Base-by-base conservation (phyloP, 768 basidiomycete genomes). In the Saitozyma podzolica region DNA sequence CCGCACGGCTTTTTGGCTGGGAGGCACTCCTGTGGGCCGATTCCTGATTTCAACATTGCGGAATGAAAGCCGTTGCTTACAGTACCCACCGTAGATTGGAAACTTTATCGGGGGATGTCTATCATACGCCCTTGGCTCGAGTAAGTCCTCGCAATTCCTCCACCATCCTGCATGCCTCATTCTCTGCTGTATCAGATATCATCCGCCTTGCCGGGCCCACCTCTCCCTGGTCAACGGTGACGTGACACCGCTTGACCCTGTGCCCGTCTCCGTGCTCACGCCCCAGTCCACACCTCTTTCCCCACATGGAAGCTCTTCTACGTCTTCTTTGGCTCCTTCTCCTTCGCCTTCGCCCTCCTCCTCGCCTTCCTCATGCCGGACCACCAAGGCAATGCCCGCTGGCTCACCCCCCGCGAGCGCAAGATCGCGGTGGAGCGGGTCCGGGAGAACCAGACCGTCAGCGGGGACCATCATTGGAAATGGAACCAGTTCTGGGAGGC, bases 391-490 rank as follows among this genome's bases (percentile, higher is more conserved):
- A 55, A 52, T 29, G 54, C 64, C 6, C 29, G 54, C n/a, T 55
- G 29, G 42, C 48, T 65, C 10, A 56, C 29, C 5, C 62, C 56
- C 16, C 53, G 49, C 3, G 62, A 65, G 54, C 42, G 48, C 29
- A 48, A 37, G 29, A 56, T 65, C 45, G 64, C 64, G 11, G 40
- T 65, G 8, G 64, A 61, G 17, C 59, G 67, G 5, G 62, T 69
- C 40, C 51, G 61, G 17, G 45, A 20, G 29, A 69, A 69, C 56
- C 48, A 64, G 40, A 64, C 54, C 5, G 68, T 62, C 48, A 52
- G 56, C 57, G 56, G 45, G 13, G 41, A 56, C 20, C 59, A 58
- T 41, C 13, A 11, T 10, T 55, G 54, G 49, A 65, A 62, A 40
- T 55, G 54, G 55, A 42, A 50, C 39, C 64, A 65, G 48, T 56